Conservation (phyloP, 2,329 filamentous ascomycete genomes). For the Neofusicoccum sp. region DNA sequence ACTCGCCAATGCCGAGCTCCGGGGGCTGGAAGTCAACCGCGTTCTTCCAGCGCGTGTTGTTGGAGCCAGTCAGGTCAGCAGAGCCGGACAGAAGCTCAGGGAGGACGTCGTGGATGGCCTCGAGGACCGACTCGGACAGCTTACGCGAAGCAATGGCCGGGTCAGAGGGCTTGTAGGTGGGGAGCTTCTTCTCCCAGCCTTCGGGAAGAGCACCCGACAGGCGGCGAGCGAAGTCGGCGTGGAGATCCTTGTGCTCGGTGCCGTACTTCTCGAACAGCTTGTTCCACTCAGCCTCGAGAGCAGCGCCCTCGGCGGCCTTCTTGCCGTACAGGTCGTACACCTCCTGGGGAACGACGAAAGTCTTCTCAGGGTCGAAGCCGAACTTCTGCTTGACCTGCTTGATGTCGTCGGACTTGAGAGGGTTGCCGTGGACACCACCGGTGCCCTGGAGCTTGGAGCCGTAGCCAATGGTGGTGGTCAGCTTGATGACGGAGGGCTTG, state of each 20-base stretch:
- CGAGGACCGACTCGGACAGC: conserved; percentile 89
- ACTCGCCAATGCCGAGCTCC: conserved; percentile 79
- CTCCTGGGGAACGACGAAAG: conserved; percentile 88
- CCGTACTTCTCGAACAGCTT: conserved; percentile 85
- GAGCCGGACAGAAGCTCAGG: conserved; percentile 95
- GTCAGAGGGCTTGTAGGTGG: conserved; percentile 84
- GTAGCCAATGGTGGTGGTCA: conserved; percentile 95
- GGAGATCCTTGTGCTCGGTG: conserved; percentile 72
- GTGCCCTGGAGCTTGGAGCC: conserved; percentile 92
- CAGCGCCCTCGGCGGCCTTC: conserved; percentile 81
- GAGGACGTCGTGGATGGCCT: conserved; percentile 77
- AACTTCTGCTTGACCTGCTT: conserved; percentile 93
- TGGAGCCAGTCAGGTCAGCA: conserved; percentile 96
- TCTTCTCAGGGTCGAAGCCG: conserved; percentile 92
- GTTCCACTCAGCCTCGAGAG: conserved; percentile 93
- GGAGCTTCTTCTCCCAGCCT: conserved; percentile 93
- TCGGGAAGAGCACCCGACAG: conserved; percentile 81
- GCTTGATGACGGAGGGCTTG: conserved; percentile 96
- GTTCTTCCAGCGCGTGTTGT: conserved; percentile 97
- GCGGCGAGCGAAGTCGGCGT: conserved; percentile 78
- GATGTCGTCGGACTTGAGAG: conserved; percentile 91
- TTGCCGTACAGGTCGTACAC: conserved; percentile 90
- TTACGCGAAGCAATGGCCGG: conserved; percentile 87
- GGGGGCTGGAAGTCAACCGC: conserved; percentile 97
- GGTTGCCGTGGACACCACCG: conserved; percentile 91